Conservation (phyloP, 495 filamentous ascomycete genomes). For the Tetracladium setigerum region DNA sequence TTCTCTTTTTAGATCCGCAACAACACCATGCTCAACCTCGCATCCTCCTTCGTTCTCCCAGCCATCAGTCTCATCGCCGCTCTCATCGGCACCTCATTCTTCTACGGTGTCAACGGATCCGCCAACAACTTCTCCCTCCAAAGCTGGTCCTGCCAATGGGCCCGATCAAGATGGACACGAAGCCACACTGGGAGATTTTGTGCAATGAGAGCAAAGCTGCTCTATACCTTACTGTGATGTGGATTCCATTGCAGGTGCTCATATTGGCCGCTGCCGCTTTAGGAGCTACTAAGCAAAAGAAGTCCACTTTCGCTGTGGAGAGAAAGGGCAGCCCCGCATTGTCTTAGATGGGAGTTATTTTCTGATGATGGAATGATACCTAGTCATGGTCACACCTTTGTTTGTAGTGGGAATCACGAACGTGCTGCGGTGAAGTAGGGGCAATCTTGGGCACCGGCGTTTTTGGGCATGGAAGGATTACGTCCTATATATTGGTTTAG, state of each 20-base stretch:
- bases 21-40: constrained; percentile 26
- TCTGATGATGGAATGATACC: not conserved
- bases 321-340: constrained; percentile 23
- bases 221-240: constrained; percentile 40
- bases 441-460: too few relatives aligned
- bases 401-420: too few relatives aligned
- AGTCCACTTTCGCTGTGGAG: constrained; percentile 14
- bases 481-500: too few relatives aligned
- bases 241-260: constrained; percentile 42
- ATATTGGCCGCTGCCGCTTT: constrained; percentile 33
- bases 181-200: constrained; percentile 40
- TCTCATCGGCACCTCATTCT: constrained; percentile 43
- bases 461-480: too few relatives aligned
- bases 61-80: constrained; percentile 34
- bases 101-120: constrained; percentile 45
- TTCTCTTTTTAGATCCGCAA: constrained; percentile 30
- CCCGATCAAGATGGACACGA: constrained; percentile 32
- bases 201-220: constrained; percentile 42
- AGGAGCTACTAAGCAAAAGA: constrained; percentile 30
- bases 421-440: too few relatives aligned
- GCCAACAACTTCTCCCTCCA: constrained; percentile 36
- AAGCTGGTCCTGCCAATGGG: constrained; percentile 50
- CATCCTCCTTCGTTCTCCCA: constrained; percentile 32
- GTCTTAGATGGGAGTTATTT: constrained; percentile 11
- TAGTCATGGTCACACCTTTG: not conserved